These are phyloP conservation scores for Hericium rajendrae DNA, from an alignment of 768 basidiomycete species.

Conservation along the genomic window DNA sequence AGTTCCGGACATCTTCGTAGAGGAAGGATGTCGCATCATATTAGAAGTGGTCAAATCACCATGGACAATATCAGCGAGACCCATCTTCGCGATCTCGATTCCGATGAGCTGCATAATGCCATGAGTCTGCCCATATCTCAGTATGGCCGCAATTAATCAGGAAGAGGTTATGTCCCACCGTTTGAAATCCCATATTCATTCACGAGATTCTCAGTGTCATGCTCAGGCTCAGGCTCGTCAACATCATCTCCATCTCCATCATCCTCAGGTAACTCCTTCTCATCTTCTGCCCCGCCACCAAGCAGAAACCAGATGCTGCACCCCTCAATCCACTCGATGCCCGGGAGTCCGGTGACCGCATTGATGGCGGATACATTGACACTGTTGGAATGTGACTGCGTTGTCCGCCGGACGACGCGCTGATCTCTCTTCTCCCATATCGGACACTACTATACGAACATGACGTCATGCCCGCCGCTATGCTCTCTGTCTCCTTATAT, in stretches of 20 bases:
- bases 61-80: slow-evolving; percentile 80
- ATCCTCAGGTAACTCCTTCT: slow-evolving; percentile 31
- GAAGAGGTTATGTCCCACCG: slow-evolving; percentile 32
- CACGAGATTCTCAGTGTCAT: slow-evolving; percentile 31
- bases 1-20: background rate
- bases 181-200: slow-evolving; percentile 42
- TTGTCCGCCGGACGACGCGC: too few species aligned
- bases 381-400: too few species aligned
- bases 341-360: slow-evolving; percentile 67
- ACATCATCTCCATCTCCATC: slow-evolving; percentile 34
- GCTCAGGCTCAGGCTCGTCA: slow-evolving; percentile 16
- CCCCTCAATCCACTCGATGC: slow-evolving; percentile 89
- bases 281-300: slow-evolving; percentile 55
- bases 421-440: too few species aligned
- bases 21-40: slow-evolving; percentile 67
- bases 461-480: too few species aligned
- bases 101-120: slow-evolving; percentile 74
- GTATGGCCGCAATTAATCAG: background rate
- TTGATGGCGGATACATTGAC: slow-evolving; percentile 90
- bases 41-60: slow-evolving; percentile 97
- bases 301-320: slow-evolving; percentile 67
- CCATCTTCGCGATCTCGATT: slow-evolving; percentile 79
- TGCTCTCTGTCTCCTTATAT: too few species aligned
- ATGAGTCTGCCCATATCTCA: slow-evolving; percentile 37
- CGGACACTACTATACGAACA: too few species aligned